Evolutionary conservation across 371 early-diverging fungal genomes (phyloP).

Genomic region (Capniomyces stellatus): DNA sequence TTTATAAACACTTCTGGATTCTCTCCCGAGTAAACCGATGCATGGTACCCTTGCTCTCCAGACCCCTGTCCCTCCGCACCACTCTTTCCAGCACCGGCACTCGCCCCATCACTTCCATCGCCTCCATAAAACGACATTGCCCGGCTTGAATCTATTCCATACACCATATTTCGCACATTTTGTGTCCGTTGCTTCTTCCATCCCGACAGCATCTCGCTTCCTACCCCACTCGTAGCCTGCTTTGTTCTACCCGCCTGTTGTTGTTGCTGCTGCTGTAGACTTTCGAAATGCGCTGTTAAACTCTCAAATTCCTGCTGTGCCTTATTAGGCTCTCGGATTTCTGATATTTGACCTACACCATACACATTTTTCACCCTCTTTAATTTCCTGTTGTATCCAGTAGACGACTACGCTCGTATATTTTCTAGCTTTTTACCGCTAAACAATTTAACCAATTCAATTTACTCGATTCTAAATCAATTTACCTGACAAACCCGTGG

Average conservation of each 20-base stretch:
- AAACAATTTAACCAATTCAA: too few species aligned
- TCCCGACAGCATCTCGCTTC: neutral
- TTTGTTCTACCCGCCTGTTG: neutral
- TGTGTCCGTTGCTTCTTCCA: neutral
- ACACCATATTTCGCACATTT: neutral
- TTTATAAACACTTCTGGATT: constrained; percentile 4
- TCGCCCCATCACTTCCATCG: neutral
- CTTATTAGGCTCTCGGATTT: constrained; percentile 3
- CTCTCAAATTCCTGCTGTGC: constrained; percentile 52
- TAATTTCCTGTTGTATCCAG: too few species aligned
- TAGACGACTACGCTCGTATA: too few species aligned
- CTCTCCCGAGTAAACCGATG: constrained; percentile 1
- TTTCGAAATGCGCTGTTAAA: constrained; percentile 47
- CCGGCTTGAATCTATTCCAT: neutral
- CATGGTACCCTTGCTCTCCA: neutral
- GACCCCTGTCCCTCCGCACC: too few species aligned
- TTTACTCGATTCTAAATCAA: too few species aligned
- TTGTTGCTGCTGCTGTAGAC: neutral
- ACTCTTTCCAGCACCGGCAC: neutral
- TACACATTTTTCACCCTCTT: too few species aligned
- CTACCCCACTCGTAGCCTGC: neutral
- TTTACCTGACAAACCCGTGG: constrained; percentile 79
- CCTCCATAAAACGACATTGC: constrained; percentile 7
- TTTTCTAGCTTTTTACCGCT: too few species aligned
- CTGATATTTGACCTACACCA: constrained; percentile 37